Percentiles rank a stretch among this genome's conserved stretches.
Evolutionary conservation across 2,329 filamentous ascomycete genomes (phyloP).

Genomic region (Epichloe elymi): DNA sequence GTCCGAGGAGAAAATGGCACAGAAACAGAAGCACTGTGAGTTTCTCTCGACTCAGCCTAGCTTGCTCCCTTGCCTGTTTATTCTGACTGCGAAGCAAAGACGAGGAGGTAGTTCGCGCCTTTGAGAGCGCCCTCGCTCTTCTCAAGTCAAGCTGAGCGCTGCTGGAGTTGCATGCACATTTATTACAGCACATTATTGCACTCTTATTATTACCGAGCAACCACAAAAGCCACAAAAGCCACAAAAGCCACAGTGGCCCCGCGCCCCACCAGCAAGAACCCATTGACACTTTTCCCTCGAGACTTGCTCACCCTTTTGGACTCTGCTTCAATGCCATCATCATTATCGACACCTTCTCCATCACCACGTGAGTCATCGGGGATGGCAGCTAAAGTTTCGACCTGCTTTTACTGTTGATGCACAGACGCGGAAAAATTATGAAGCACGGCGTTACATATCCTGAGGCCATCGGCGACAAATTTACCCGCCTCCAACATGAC

Average conservation of each 20-base stretch:
- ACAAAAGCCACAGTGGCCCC: background rate
- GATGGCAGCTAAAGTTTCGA: background rate
- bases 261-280: background rate
- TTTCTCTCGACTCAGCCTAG: background rate
- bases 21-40: slow-evolving; percentile 73
- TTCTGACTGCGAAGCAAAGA: slow-evolving; percentile 16
- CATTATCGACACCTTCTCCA: background rate
- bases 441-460: background rate
- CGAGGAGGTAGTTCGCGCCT: slow-evolving; percentile 46
- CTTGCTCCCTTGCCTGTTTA: background rate
- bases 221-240: too few species aligned
- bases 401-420: background rate
- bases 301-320: background rate
- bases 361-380: background rate
- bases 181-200: background rate
- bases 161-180: background rate
- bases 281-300: background rate
- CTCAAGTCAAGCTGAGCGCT: slow-evolving; percentile 24
- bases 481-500: background rate
- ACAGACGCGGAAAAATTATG: background rate
- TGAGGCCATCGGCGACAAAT: background rate
- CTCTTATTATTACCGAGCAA: too few species aligned
- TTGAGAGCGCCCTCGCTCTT: slow-evolving; percentile 47
- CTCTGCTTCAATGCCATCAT: background rate
- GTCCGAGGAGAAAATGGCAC: slow-evolving; percentile 55